Evolutionary conservation across 768 basidiomycete genomes (phyloP).

Genomic region (Guyanaporus albipodus): DNA sequence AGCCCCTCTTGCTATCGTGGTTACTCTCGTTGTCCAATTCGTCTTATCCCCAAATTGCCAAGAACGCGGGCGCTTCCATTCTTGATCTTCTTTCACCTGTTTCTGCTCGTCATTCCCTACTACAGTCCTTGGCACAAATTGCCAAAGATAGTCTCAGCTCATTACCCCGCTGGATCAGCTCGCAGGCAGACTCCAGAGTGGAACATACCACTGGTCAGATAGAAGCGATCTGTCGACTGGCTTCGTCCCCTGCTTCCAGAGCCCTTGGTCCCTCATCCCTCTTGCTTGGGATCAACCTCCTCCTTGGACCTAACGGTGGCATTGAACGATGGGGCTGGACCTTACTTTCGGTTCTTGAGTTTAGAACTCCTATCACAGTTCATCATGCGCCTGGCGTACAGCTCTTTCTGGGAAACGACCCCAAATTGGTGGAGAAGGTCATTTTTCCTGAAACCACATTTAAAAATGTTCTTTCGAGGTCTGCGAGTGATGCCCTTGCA

Average conservation of each 20-base stretch:
- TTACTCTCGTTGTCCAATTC: conserved; percentile 71
- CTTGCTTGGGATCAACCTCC: conserved; percentile 49
- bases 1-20: conserved; percentile 64
- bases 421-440: conserved; percentile 32
- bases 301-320: conserved; percentile 78
- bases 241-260: conserved; percentile 15
- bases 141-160: conserved; percentile 61
- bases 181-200: conserved; percentile 71
- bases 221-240: conserved; percentile 61
- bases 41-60: conserved; percentile 48
- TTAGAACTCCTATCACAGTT: conserved; percentile 49
- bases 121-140: conserved; percentile 58
- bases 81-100: conserved; percentile 39
- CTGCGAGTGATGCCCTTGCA: conserved; percentile 52
- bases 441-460: conserved; percentile 61
- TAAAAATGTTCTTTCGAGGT: conserved; percentile 49
- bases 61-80: conserved; percentile 45
- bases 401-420: conserved; percentile 51
- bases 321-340: conserved; percentile 93
- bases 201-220: conserved; percentile 65
- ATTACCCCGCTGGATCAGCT: conserved; percentile 67
- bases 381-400: conserved; percentile 48
- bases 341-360: conserved; percentile 76
- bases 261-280: conserved; percentile 39
- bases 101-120: conserved; percentile 44